A percentile compares a stretch with the other conserved stretches of the same genome.
Evolutionary conservation across 2,329 filamentous ascomycete genomes (phyloP).

Genomic region (Xylariaceae sp.): DNA sequence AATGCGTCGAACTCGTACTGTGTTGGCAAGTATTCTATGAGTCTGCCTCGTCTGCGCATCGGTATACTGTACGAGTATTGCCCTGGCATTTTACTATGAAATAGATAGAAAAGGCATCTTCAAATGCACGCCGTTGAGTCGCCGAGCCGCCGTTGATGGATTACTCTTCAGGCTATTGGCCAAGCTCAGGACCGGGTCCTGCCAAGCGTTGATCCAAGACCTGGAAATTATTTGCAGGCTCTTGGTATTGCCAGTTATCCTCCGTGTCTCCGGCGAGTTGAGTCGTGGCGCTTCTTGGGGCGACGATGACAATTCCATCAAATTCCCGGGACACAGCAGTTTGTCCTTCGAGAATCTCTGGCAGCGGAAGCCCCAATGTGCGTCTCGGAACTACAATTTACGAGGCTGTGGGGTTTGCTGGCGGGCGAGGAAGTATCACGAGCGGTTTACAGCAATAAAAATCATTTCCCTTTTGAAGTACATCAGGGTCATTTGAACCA

Average conservation of each 20-base stretch:
- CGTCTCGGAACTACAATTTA: too few relatives aligned
- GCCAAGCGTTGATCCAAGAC: conserved; percentile 11
- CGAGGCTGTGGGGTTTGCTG: too few relatives aligned
- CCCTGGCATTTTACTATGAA: not conserved
- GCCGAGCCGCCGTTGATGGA: not conserved
- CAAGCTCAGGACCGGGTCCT: not conserved
- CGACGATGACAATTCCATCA: conserved; percentile 2
- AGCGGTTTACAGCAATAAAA: too few relatives aligned
- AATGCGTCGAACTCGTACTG: not conserved
- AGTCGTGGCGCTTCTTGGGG: conserved; percentile 1
- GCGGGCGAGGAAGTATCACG: too few relatives aligned
- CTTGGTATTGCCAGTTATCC: conserved; percentile 1
- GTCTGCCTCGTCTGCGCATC: not conserved
- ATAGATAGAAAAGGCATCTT: not conserved
- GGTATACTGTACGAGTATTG: not conserved
- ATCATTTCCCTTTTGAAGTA: too few relatives aligned
- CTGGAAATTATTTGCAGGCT: conserved; percentile 1
- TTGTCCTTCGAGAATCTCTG: not conserved
- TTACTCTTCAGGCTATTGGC: not conserved
- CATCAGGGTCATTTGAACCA: too few relatives aligned
- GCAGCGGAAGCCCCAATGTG: too few relatives aligned
- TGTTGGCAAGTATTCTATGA: not conserved
- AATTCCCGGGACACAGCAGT: not conserved
- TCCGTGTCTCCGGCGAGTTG: too few relatives aligned
- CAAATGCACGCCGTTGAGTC: not conserved